Evolutionary conservation across 352 stramenopile species (phyloP), one percentile per base, ranked within the genome.

Genomic region (Pythium grandisporangium): DNA sequence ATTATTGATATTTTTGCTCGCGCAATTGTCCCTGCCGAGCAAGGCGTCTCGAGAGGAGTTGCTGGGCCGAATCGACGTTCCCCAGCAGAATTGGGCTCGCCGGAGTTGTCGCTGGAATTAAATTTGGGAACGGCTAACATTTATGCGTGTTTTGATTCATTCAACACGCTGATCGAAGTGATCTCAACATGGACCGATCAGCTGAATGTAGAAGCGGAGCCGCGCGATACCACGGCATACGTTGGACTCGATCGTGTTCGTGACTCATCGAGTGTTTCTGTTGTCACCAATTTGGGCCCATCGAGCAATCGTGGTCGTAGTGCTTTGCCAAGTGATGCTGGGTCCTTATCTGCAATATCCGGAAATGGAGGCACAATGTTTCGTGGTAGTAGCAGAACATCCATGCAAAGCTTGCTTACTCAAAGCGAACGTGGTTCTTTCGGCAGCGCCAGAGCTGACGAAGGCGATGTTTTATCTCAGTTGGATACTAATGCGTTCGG

Each of bases 71-170:
- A 61, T 8, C 51, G 77, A 39, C 47, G 74, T 2, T 79, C 73
- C 34, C 37, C 53, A 11, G 34, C 61, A 0, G 50, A 55, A 2
- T 66, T 68, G n/a, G 37, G 59, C 2, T 73, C 74, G 12, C 79
- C 76, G 6, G 76, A 94, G 49, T 26, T 94, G 30, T 84, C 78
- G 3, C 61, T 91, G 34, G 81, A 94, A 45, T 50, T 94, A 33
- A 92, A 70, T 34, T 39, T 94, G 17, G 81, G 81, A 5, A 92
- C 79, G 13, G 74, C 79, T 8, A 90, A 91, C 59, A 82, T 94
- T 51, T 92, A 94, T 48, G 77, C 77, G 13, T 94, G 81, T 25
- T 94, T 91, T 53, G 81, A 94, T 58, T 94, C 81, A 23, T 94
- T 91, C 55, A 88, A 87, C 48, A 90, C 77, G 6, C 55, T 94